phyloP scores from a whole-genome alignment of 768 basidiomycete species.

The Pseudohyphozyma bogoriensis region DNA sequence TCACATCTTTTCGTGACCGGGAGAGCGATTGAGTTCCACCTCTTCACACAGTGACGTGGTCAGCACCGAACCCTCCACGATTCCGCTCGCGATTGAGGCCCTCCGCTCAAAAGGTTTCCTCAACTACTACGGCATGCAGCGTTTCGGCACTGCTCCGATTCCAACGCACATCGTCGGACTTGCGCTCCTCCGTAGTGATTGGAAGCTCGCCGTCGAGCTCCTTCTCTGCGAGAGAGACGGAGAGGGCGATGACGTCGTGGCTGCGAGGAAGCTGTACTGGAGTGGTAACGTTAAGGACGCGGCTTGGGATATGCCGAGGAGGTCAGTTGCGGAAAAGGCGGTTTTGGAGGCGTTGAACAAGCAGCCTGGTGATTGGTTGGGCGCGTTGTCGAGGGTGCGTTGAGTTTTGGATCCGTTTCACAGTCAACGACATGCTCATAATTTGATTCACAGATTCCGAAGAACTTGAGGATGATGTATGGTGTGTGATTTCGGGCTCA shows the following conservation, averaged over 20 bases:
- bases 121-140: constrained; percentile 97
- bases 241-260: constrained; percentile 67
- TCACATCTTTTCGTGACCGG: constrained; percentile 3
- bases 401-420: too few relatives aligned
- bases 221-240: constrained; percentile 74
- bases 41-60: constrained; percentile 60
- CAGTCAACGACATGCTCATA: too few relatives aligned
- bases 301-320: constrained; percentile 70
- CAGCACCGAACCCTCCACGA: constrained; percentile 57
- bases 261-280: constrained; percentile 72
- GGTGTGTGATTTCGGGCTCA: too few relatives aligned
- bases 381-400: constrained; percentile 70
- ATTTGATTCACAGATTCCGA: constrained; percentile 69
- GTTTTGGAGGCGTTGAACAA: constrained; percentile 20
- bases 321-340: constrained; percentile 86
- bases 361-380: constrained; percentile 46
- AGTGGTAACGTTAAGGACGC: constrained; percentile 73
- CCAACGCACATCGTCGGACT: constrained; percentile 92
- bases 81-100: constrained; percentile 64
- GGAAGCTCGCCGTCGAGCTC: constrained; percentile 74
- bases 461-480: constrained; percentile 92
- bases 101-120: constrained; percentile 83
- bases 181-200: constrained; percentile 76
- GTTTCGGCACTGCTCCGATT: constrained; percentile 92
- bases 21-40: not conserved